phyloP scores from a whole-genome alignment of 805 yeast genomes.

The Suhomyces faveliae region DNA sequence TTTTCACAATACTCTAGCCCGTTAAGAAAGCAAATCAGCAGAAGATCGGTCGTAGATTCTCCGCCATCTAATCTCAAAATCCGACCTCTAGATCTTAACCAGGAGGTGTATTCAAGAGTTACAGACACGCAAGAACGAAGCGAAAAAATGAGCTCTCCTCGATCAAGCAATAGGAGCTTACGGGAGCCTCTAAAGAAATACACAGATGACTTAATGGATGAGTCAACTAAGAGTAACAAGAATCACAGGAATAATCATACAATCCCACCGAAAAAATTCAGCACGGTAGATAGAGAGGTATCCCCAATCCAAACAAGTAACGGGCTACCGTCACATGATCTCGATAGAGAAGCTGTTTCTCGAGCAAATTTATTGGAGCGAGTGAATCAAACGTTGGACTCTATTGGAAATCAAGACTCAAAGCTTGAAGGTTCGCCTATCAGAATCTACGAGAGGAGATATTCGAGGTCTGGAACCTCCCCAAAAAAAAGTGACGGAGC shows the following conservation, averaged over 20 bases:
- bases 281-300: background rate
- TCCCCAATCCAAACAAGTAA: background rate
- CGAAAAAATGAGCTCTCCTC: background rate
- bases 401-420: slow-evolving; percentile 8
- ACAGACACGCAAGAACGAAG: background rate
- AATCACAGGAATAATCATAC: background rate
- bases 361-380: slow-evolving; percentile 14
- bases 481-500: slow-evolving; percentile 10
- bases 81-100: slow-evolving; percentile 10
- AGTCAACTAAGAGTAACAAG: background rate
- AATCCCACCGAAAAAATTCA: background rate
- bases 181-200: background rate
- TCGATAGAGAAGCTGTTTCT: slow-evolving; percentile 9
- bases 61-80: slow-evolving; percentile 24
- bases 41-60: slow-evolving; percentile 9
- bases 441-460: slow-evolving; percentile 5
- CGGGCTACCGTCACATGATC: slow-evolving; percentile 1
- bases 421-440: background rate
- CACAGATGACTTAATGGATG: background rate
- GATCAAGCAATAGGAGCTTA: background rate
- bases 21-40: background rate
- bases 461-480: slow-evolving; percentile 9
- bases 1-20: slow-evolving; percentile 4
- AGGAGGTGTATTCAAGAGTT: background rate
- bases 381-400: slow-evolving; percentile 12